Evolutionary conservation across 305 asterid genomes (phyloP).

Genomic region (Fraxinus floribunda): DNA sequence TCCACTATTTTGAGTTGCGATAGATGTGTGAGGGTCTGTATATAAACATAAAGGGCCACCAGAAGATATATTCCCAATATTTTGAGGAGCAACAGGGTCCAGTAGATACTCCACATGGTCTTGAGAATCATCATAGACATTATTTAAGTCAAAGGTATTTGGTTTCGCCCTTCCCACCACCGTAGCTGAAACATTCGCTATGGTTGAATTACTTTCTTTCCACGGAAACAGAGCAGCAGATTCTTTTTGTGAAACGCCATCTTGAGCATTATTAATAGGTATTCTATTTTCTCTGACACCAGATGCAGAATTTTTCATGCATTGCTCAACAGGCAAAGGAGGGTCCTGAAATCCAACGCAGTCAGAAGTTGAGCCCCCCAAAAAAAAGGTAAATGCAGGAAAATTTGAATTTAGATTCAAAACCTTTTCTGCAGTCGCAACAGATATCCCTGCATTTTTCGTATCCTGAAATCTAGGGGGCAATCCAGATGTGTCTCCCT

Average conservation of each 20-base stretch:
- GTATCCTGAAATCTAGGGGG: slow-evolving; percentile 53
- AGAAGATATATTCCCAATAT: not conserved
- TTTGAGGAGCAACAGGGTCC: slow-evolving; percentile 32
- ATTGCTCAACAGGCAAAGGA: slow-evolving; percentile 33
- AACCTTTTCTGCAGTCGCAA: slow-evolving; percentile 50
- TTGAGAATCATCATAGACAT: slow-evolving; percentile 79
- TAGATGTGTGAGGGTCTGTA: slow-evolving; percentile 58
- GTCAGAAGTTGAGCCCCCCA: slow-evolving; percentile 32
- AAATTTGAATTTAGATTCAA: slow-evolving; percentile 26
- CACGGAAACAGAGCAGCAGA: slow-evolving; percentile 36
- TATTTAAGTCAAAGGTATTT: slow-evolving; percentile 74
- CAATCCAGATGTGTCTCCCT: slow-evolving; percentile 39
- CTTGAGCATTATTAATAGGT: slow-evolving; percentile 33
- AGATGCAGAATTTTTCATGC: slow-evolving; percentile 36
- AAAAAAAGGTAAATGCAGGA: slow-evolving; percentile 9
- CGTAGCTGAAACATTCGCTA: slow-evolving; percentile 37
- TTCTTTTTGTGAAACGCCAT: slow-evolving; percentile 33
- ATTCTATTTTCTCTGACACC: slow-evolving; percentile 33
- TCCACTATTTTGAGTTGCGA: slow-evolving; percentile 72
- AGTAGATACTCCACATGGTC: slow-evolving; percentile 53
- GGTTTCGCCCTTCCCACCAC: slow-evolving; percentile 40
- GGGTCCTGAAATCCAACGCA: slow-evolving; percentile 53
- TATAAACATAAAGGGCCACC: slow-evolving; percentile 37
- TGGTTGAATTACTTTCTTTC: slow-evolving; percentile 37
- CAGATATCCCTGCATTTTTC: slow-evolving; percentile 47